Evolutionary conservation across 2,329 filamentous ascomycete species (phyloP), one percentile per base, ranked within the genome.

Genomic region (Alternaria tenuissima): DNA sequence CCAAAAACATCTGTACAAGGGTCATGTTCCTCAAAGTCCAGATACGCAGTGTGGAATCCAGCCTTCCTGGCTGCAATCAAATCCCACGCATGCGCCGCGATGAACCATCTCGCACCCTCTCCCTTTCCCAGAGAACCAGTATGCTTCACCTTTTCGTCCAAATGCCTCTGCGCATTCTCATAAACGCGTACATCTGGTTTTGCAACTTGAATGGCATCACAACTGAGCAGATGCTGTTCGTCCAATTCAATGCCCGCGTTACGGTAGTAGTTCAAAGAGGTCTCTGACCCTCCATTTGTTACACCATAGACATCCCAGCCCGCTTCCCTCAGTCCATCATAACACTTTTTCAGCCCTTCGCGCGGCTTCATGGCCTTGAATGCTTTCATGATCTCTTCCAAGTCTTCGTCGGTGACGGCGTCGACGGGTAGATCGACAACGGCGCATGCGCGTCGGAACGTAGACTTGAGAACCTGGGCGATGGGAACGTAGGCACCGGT

Each of bases 41-140:
- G 7, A 55, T 68, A 72, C n/a, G 69, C 69, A 3, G 69, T 72
- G 48, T 67, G 68, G 20, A 71, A 72, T 11, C 69, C 69, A 7
- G 62, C 69, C 30, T 62, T 61, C 18, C 61, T 63, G 9, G 69
- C 67, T 0, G 67, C 65, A 34, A 67, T 61, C 24, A 71, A 22
- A 60, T 72, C 69, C 69, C 69, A 72, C 3, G 69, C 63, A 59
- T 72, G 69, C 49, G 69, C 69, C 4, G 69, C 69, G 42, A 72
- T 56, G 39, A 72, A 72, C 69, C 69, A 72, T n/a, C 69, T 59
- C 54, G 65, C 57, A 0, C 63, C 68, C 7, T 64, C 59, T 1
- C 24, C 65, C 18, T 43, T 39, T 0, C 53, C 59, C n/a, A 62
- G 4, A 0, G 57, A 16, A 36, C 64, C 42, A 6, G 59, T 11